Evolutionary conservation across 495 filamentous ascomycete species (phyloP).

Genomic region (Cercophora newfieldiana): DNA sequence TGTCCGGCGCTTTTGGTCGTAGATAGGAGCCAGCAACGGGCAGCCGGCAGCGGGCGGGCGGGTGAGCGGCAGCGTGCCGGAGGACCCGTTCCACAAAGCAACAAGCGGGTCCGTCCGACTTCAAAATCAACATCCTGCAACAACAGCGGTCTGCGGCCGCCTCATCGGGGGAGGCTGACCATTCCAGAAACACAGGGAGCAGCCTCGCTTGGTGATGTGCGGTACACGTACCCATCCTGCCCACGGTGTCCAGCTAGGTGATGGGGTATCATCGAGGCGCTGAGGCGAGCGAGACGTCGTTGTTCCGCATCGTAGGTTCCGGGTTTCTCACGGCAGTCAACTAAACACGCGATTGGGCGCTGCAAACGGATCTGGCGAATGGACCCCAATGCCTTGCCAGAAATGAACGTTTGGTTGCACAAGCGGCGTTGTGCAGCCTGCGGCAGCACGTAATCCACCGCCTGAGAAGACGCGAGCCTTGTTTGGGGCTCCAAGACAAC

Average conservation of each 20-base stretch:
- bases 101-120: neutral
- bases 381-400: neutral
- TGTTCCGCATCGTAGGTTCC: conserved; percentile 17
- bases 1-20: neutral
- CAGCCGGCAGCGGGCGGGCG: too few species aligned
- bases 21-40: neutral
- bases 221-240: conserved; percentile 6
- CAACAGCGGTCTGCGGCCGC: neutral
- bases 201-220: neutral
- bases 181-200: neutral
- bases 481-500: conserved; percentile 12
- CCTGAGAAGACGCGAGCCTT: conserved; percentile 2
- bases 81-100: neutral
- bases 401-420: conserved; percentile 1
- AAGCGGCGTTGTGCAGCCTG: neutral
- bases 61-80: neutral
- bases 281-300: conserved; percentile 1
- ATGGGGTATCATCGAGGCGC: conserved; percentile 19
- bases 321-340: conserved; percentile 6
- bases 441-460: conserved; percentile 19
- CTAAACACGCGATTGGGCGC: conserved; percentile 5
- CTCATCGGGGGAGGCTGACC: too few species aligned
- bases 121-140: neutral
- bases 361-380: conserved; percentile 9
- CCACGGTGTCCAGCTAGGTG: too few species aligned